phyloP scores from a whole-genome alignment of 148 eudicot genomes.

The Spergularia marina region DNA sequence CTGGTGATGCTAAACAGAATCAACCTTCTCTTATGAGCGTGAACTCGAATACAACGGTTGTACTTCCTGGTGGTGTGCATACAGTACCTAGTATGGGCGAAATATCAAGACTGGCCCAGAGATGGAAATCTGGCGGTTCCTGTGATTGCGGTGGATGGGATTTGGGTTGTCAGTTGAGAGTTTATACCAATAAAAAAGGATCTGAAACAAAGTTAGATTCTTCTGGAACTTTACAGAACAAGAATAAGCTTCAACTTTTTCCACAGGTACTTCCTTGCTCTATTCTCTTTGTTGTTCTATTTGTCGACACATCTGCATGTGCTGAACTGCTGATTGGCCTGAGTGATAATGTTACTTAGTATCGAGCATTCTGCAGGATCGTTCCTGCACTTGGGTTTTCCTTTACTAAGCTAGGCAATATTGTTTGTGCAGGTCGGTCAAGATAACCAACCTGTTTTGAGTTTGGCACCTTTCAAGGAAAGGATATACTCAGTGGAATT shows the following conservation, averaged over 20 bases:
- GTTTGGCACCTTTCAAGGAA: constrained; percentile 57
- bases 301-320: background rate
- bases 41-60: constrained; percentile 44
- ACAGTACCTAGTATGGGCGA: constrained; percentile 70
- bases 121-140: constrained; percentile 81
- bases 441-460: constrained; percentile 42
- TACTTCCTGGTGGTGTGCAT: constrained; percentile 85
- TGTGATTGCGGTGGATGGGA: constrained; percentile 99
- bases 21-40: background rate
- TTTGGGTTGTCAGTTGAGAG: constrained; percentile 69
- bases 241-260: constrained; percentile 48
- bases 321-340: background rate
- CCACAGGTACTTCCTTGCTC: constrained; percentile 47
- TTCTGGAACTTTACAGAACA: constrained; percentile 21
- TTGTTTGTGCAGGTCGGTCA: constrained; percentile 45
- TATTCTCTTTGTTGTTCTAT: background rate
- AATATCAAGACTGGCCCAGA: constrained; percentile 61
- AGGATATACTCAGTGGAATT: constrained; percentile 68
- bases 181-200: constrained; percentile 40
- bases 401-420: background rate
- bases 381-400: background rate
- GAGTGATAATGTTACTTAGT: background rate
- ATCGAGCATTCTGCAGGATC: background rate
- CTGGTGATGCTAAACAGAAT: constrained; percentile 10
- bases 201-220: constrained; percentile 23